phyloP scores from a whole-genome alignment of 1,284 basidiomycete genomes.

The Mycosarcoma mackinlayi region DNA sequence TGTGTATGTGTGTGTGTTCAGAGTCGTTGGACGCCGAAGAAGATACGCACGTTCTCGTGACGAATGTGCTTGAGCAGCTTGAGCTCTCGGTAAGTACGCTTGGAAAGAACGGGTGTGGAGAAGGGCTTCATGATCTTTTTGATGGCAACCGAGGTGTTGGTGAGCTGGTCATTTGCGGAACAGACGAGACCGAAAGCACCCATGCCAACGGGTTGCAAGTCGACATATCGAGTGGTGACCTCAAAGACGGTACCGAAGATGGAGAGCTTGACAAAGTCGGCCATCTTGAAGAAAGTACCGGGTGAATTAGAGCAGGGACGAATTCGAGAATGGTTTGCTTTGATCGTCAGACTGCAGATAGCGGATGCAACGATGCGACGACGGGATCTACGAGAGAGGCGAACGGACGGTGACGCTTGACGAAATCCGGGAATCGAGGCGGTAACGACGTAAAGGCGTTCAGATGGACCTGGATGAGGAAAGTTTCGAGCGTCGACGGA shows the following conservation, averaged over 20 bases:
- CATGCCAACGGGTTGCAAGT: constrained; percentile 99
- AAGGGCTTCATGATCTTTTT: constrained; percentile 99
- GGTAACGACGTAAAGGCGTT: not conserved
- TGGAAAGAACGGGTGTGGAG: constrained; percentile 95
- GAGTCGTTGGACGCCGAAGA: constrained; percentile 70
- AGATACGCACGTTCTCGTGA: constrained; percentile 80
- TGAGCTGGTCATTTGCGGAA: constrained; percentile 97
- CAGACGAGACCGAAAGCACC: constrained; percentile 75
- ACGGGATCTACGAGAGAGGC: not conserved
- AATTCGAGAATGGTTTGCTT: not conserved
- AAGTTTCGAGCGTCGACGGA: too few species aligned
- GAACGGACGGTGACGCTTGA: constrained; percentile 5
- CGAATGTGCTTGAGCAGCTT: constrained; percentile 98
- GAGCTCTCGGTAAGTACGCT: constrained; percentile 96
- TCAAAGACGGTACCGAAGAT: constrained; percentile 97
- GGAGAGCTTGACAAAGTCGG: constrained; percentile 91
- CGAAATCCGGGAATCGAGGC: not conserved
- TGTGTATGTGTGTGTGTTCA: too few species aligned
- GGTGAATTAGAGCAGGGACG: constrained; percentile 1
- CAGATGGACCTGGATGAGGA: too few species aligned
- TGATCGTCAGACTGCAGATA: not conserved
- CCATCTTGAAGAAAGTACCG: constrained; percentile 58
- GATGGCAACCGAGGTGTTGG: constrained; percentile 91
- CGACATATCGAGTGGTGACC: constrained; percentile 87
- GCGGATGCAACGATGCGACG: constrained; percentile 3